Base-by-base conservation (phyloP, 441 rosid species). In the Pelargonium fulgidum region DNA sequence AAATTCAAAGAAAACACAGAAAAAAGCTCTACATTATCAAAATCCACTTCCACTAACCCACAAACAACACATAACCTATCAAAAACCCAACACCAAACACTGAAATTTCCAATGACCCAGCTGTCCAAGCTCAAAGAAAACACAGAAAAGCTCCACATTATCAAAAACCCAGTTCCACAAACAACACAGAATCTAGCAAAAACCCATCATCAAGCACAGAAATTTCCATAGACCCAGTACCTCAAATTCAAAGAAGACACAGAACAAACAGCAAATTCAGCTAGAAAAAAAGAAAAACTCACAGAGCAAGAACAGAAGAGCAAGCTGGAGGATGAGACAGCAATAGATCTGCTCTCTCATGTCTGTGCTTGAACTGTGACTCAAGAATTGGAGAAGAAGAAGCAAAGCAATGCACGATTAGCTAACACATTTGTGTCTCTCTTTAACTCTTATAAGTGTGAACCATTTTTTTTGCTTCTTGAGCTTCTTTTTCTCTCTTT, bases 271-370 rank as follows among this genome's bases (percentile, higher is more conserved):
- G 42, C 8, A 10, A 58, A 42, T 17, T 14, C 54, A 62, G 65
- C 71, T 16, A 24, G 29, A 19, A 1, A 26, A 16, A 12, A 42
- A 20, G 61, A 29, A 19, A 11, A 26, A 72, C 81, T 71, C 50
- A 78, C 78, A 74, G 14, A 71, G 73, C 48, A 74, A 8, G 29
- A 66, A 67, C 7, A 71, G 26, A 20, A 71, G 70, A 61, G 66
- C 39, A 33, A 67, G 72, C 7, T 24, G 76, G 71, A 65, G 42
- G 14, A 42, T 29, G 67, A 17, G 52, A 29, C 41, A 7, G 9
- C 39, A 14, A n/a, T 50, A 42, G 41, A 41, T 16, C 17, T 19
- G 33, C 17, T 41, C 70, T 64, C 68, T 72, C 81, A 75, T 78
- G 52, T 48, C 39, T 69, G 20, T 52, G 47, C 29, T 29, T 41